Conservation (phyloP, 768 basidiomycete species). For the Gymnopilus junonius region DNA sequence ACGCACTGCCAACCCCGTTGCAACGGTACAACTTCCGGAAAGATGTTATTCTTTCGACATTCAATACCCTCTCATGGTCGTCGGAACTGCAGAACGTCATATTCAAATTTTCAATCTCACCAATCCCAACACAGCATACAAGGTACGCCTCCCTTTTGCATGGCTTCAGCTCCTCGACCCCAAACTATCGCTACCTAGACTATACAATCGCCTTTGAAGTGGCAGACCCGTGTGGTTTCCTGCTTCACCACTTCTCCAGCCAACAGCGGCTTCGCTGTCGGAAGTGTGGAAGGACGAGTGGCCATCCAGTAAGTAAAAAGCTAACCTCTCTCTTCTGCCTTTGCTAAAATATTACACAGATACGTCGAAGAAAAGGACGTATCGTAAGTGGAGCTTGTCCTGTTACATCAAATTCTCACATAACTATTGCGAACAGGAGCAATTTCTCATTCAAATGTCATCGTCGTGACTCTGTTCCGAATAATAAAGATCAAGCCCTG, state of each 20-base stretch:
- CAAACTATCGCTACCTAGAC: constrained; percentile 48
- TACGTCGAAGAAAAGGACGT: constrained; percentile 87
- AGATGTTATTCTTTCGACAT: constrained; percentile 89
- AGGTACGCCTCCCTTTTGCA: constrained; percentile 46
- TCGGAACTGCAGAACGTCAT: constrained; percentile 92
- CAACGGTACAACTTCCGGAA: constrained; percentile 83
- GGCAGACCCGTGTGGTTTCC: constrained; percentile 88
- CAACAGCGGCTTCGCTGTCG: constrained; percentile 78
- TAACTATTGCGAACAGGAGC: constrained; percentile 42
- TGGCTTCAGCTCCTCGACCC: background rate
- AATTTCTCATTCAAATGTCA: constrained; percentile 93
- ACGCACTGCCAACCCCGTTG: constrained; percentile 74
- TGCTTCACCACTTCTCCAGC: constrained; percentile 70
- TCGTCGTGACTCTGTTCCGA: constrained; percentile 60
- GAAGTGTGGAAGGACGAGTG: constrained; percentile 89
- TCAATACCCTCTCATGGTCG: constrained; percentile 83
- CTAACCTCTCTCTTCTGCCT: background rate
- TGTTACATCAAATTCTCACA: background rate
- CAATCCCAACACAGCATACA: constrained; percentile 79
- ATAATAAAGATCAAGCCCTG: constrained; percentile 64
- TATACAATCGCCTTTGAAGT: constrained; percentile 86
- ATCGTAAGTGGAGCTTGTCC: constrained; percentile 44
- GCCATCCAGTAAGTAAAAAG: constrained; percentile 83
- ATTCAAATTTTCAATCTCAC: constrained; percentile 88
- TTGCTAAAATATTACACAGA: constrained; percentile 40